phyloP scores from a whole-genome alignment of 139 green algal species.

The Micromonas commoda region DNA sequence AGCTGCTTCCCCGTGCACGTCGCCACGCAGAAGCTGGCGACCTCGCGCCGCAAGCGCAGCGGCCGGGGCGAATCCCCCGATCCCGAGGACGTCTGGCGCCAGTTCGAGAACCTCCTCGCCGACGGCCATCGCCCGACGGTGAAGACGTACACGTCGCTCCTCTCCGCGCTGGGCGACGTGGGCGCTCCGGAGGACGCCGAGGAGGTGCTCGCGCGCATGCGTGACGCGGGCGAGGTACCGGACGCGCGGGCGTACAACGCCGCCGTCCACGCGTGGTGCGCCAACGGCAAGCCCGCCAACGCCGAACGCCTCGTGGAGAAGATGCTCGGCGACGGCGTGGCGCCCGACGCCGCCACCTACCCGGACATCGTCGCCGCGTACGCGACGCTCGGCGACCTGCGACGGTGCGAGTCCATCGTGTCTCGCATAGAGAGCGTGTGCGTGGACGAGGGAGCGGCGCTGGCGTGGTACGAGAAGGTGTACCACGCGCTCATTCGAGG shows the following conservation, averaged over 20 bases:
- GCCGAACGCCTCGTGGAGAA: background rate
- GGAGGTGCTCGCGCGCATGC: background rate
- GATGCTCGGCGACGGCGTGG: constrained; percentile 8
- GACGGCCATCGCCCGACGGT: constrained; percentile 18
- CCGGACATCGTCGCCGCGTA: constrained; percentile 22
- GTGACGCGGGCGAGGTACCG: background rate
- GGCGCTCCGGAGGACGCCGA: background rate
- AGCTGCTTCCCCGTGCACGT: constrained; percentile 8
- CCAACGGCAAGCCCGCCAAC: background rate
- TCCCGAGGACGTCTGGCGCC: background rate
- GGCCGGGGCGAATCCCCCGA: background rate
- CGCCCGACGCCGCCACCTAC: background rate
- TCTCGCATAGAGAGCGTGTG: background rate
- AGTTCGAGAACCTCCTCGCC: background rate
- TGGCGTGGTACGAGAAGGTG: background rate
- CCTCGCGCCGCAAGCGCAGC: background rate
- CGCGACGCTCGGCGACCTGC: background rate
- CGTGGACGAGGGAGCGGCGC: background rate
- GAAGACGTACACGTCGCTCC: constrained; percentile 15
- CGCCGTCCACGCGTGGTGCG: constrained; percentile 10
- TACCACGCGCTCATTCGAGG: constrained; percentile 18
- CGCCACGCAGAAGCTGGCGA: background rate
- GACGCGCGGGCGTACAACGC: constrained; percentile 6
- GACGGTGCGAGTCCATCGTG: background rate
- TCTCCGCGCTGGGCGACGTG: background rate